Conservation (phyloP, 257 asterid genomes). For the Misopates orontium region DNA sequence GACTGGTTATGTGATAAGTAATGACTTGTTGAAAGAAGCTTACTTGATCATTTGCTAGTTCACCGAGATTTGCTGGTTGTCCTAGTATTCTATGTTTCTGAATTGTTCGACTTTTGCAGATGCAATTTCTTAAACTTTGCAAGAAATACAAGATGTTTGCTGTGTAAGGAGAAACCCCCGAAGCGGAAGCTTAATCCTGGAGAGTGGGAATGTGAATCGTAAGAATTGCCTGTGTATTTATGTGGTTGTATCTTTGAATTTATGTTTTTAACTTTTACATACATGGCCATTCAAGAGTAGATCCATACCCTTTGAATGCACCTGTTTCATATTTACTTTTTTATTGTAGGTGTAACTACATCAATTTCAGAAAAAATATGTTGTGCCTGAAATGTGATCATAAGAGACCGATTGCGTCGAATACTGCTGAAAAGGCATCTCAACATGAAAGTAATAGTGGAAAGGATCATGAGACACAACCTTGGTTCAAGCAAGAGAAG, state of each 20-base stretch:
- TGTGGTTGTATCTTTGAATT: not conserved
- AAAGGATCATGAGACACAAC: constrained; percentile 32
- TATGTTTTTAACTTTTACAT: not conserved
- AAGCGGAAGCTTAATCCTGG: constrained; percentile 73
- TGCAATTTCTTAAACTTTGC: constrained; percentile 91
- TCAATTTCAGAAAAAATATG: constrained; percentile 83
- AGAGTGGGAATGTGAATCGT: constrained; percentile 99
- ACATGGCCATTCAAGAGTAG: constrained; percentile 1
- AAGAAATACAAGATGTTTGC: constrained; percentile 74
- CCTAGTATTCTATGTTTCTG: constrained; percentile 19
- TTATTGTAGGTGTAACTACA: constrained; percentile 75
- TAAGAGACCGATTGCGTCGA: constrained; percentile 59
- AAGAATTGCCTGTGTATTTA: constrained; percentile 32
- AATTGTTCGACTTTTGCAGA: constrained; percentile 44
- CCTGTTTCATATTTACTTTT: not conserved
- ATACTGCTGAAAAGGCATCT: constrained; percentile 27
- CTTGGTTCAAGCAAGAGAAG: constrained; percentile 41
- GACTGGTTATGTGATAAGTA: constrained; percentile 90
- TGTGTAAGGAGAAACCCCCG: constrained; percentile 83
- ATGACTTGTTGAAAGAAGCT: constrained; percentile 21
- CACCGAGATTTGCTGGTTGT: not conserved
- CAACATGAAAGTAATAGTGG: constrained; percentile 28
- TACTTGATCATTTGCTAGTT: not conserved
- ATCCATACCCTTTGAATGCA: not conserved
- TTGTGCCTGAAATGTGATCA: constrained; percentile 92